phyloP scores from a whole-genome alignment of 495 filamentous ascomycete species.

The Saxophila tyrrhenica region DNA sequence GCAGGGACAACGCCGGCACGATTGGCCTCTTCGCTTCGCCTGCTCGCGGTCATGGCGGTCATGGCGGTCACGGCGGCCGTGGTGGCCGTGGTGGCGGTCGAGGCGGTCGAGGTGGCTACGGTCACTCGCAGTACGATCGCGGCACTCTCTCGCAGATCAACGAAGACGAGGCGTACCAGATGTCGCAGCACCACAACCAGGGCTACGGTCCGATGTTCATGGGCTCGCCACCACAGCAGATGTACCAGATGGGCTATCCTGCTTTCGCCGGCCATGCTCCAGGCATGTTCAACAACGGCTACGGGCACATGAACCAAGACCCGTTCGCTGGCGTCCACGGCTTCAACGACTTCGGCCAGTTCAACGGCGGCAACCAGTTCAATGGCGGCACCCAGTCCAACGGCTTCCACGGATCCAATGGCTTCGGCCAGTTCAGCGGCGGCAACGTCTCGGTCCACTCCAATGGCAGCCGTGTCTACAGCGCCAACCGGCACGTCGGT shows the following conservation, averaged over 20 bases:
- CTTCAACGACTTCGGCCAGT: no score
- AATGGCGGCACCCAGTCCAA: neutral
- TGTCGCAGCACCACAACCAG: neutral
- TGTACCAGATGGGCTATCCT: no score
- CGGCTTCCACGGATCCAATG: neutral
- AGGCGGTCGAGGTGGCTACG: constrained; percentile 44
- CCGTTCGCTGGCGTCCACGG: no score
- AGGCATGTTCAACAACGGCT: no score
- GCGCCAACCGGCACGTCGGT: no score
- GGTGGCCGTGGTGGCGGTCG: constrained; percentile 53
- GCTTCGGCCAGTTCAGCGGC: no score
- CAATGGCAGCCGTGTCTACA: no score
- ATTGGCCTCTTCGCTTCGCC: constrained; percentile 44
- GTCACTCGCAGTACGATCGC: constrained; percentile 65
- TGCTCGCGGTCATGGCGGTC: neutral
- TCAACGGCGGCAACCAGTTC: no score
- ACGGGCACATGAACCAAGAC: no score
- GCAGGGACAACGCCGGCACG: constrained; percentile 74
- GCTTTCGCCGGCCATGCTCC: no score
- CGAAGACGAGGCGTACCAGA: constrained; percentile 7
- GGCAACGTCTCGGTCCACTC: no score
- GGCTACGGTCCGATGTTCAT: neutral
- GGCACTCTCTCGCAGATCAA: constrained; percentile 39
- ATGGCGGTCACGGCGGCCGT: constrained; percentile 46
- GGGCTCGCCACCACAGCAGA: no score